Percentiles rank a stretch among this genome's conserved stretches.
These are phyloP conservation scores for Lecanosticta acicola DNA, from an alignment of 2,329 filamentous ascomycete genomes.

Conservation along the genomic window DNA sequence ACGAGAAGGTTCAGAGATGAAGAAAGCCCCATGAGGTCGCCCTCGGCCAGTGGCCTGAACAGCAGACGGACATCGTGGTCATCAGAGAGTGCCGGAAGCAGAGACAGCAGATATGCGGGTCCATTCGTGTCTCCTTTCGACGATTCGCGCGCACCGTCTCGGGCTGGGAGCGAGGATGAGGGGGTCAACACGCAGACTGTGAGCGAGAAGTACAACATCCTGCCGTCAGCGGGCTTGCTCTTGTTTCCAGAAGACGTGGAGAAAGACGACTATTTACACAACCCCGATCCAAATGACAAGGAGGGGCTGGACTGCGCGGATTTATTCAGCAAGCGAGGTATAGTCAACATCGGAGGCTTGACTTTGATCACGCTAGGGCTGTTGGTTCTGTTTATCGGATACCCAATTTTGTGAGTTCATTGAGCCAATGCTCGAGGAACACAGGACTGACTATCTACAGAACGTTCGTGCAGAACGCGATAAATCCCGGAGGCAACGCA, in stretches of 20 bases:
- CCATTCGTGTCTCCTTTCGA: conserved; percentile 53
- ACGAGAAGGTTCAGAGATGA: conserved; percentile 50
- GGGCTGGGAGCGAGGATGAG: conserved; percentile 59
- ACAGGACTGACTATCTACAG: too few relatives aligned
- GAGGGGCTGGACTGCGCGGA: conserved; percentile 53
- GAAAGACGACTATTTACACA: conserved; percentile 67
- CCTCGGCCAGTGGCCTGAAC: conserved; percentile 47
- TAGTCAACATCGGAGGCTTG: conserved; percentile 60
- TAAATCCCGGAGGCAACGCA: conserved; percentile 32
- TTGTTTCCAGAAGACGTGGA: conserved; percentile 68
- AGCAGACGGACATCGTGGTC: conserved; percentile 62
- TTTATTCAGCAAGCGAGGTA: conserved; percentile 58
- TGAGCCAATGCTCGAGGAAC: too few relatives aligned
- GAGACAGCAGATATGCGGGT: conserved; percentile 46
- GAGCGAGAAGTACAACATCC: conserved; percentile 67
- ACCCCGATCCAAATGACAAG: conserved; percentile 61
- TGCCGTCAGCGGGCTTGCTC: conserved; percentile 60
- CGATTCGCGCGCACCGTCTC: conserved; percentile 54
- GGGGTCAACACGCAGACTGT: conserved; percentile 66
- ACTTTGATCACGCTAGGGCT: conserved; percentile 55
- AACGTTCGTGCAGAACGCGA: conserved; percentile 50
- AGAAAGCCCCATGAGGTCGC: conserved; percentile 46
- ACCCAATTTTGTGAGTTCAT: conserved; percentile 64
- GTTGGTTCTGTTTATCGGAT: conserved; percentile 61
- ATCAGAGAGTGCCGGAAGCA: conserved; percentile 51